Conservation (phyloP, 2,329 filamentous ascomycete genomes). For the Trichoderma endophyticum region DNA sequence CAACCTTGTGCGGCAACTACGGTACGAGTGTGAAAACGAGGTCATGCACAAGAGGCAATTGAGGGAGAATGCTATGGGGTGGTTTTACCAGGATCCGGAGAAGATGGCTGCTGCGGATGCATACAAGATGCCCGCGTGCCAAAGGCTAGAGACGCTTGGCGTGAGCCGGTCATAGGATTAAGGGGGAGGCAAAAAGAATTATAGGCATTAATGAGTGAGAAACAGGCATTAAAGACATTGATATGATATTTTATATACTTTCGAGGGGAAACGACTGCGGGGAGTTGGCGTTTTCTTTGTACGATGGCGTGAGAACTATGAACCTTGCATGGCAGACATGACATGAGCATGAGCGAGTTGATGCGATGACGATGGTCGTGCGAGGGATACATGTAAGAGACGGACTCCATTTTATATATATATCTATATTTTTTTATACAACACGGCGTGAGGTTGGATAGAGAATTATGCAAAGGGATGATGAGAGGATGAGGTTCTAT, state of each 20-base stretch:
- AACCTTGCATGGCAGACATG: constrained; percentile 8
- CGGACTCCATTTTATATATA: background rate
- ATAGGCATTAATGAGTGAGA: constrained; percentile 1
- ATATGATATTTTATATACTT: constrained; percentile 13
- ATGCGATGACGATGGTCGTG: background rate
- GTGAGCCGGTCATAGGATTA: constrained; percentile 25
- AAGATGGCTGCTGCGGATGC: constrained; percentile 69
- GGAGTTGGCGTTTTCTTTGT: constrained; percentile 18
- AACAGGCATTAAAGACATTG: constrained; percentile 12
- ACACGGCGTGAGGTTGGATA: background rate
- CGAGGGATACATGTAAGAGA: constrained; percentile 9
- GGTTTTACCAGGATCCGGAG: constrained; percentile 78
- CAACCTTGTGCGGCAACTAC: constrained; percentile 65
- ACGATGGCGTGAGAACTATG: constrained; percentile 13
- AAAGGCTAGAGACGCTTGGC: constrained; percentile 45
- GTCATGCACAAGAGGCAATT: constrained; percentile 61
- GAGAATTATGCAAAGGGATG: background rate
- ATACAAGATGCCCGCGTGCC: constrained; percentile 52
- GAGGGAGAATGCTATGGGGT: constrained; percentile 77
- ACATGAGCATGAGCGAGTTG: constrained; percentile 14
- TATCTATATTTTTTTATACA: background rate
- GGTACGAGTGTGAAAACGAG: constrained; percentile 73
- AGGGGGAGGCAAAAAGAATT: background rate
- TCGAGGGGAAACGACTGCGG: constrained; percentile 4
- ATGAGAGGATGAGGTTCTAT: background rate